These are phyloP conservation scores for Fusarium secorum DNA, from an alignment of 2,329 filamentous ascomycete genomes.

Conservation along the genomic window DNA sequence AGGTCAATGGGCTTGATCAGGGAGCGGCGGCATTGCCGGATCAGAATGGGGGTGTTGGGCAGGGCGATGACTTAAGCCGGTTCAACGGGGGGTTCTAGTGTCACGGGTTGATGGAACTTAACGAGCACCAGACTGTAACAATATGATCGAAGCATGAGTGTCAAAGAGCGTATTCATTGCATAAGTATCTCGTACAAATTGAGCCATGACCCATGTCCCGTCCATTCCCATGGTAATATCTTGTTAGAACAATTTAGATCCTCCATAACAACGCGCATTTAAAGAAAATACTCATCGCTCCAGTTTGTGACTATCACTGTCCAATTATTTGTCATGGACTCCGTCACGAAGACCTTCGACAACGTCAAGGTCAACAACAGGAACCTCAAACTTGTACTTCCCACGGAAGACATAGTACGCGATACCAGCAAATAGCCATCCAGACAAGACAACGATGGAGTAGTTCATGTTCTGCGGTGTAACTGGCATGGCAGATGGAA, in stretches of 20 bases:
- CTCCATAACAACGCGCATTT: fast-evolving
- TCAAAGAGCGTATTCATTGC: neutral
- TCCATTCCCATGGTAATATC: neutral
- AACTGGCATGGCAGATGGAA: constrained; percentile 52
- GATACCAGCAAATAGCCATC: constrained; percentile 48
- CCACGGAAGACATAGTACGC: constrained; percentile 45
- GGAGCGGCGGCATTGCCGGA: neutral
- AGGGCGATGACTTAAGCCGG: neutral
- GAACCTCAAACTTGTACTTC: constrained; percentile 40
- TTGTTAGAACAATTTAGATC: neutral
- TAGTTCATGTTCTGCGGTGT: constrained; percentile 58
- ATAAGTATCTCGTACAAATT: neutral
- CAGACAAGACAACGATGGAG: constrained; percentile 52
- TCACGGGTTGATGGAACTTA: neutral
- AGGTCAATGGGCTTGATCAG: neutral
- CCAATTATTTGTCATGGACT: neutral
- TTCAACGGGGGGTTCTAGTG: neutral
- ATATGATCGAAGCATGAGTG: neutral
- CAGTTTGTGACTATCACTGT: neutral
- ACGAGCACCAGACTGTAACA: neutral
- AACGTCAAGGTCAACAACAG: neutral
- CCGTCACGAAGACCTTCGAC: neutral
- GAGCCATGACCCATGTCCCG: neutral
- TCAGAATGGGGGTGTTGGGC: neutral
- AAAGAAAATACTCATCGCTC: neutral